These are phyloP conservation scores for Microdochium trichocladiopsis DNA, from an alignment of 2,329 filamentous ascomycete genomes.

Conservation along the genomic window DNA sequence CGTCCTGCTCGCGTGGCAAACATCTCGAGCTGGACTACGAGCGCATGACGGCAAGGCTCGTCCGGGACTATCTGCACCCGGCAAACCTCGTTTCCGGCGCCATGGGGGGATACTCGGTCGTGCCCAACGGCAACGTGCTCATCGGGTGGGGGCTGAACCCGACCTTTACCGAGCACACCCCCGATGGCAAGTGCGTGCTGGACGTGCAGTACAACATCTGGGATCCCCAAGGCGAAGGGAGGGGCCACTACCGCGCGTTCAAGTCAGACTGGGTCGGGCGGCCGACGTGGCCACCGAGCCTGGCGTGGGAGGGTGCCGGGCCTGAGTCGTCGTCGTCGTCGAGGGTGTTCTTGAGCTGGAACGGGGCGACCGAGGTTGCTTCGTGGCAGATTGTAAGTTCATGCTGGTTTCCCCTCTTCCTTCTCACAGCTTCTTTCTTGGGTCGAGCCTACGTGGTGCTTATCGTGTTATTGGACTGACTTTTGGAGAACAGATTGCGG, in stretches of 20 bases:
- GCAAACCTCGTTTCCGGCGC: slow-evolving; percentile 4
- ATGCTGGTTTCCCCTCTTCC: neutral
- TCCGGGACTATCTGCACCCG: slow-evolving; percentile 9
- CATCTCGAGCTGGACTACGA: slow-evolving; percentile 7
- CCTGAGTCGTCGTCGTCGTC: slow-evolving; percentile 1
- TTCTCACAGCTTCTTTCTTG: too few relatives aligned
- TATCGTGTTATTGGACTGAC: too few relatives aligned
- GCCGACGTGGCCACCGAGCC: slow-evolving; percentile 9
- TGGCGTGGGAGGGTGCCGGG: slow-evolving; percentile 2
- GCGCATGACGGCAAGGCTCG: slow-evolving; percentile 4
- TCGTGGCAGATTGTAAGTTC: slow-evolving; percentile 8
- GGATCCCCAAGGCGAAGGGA: slow-evolving; percentile 13
- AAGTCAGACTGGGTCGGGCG: slow-evolving; percentile 20
- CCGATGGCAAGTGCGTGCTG: slow-evolving; percentile 19
- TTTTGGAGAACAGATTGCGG: neutral
- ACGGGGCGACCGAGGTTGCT: slow-evolving; percentile 9
- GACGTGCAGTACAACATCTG: slow-evolving; percentile 22
- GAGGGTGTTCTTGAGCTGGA: slow-evolving; percentile 7
- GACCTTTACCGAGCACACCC: slow-evolving; percentile 25
- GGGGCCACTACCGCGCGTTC: slow-evolving; percentile 21
- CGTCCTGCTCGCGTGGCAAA: slow-evolving; percentile 6
- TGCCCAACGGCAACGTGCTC: slow-evolving; percentile 12
- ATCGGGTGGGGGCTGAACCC: slow-evolving; percentile 26
- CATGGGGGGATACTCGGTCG: slow-evolving; percentile 7
- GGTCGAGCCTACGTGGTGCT: too few relatives aligned